These are phyloP conservation scores for Lactarius evosmus DNA, from an alignment of 768 basidiomycete species.

Conservation along the genomic window DNA sequence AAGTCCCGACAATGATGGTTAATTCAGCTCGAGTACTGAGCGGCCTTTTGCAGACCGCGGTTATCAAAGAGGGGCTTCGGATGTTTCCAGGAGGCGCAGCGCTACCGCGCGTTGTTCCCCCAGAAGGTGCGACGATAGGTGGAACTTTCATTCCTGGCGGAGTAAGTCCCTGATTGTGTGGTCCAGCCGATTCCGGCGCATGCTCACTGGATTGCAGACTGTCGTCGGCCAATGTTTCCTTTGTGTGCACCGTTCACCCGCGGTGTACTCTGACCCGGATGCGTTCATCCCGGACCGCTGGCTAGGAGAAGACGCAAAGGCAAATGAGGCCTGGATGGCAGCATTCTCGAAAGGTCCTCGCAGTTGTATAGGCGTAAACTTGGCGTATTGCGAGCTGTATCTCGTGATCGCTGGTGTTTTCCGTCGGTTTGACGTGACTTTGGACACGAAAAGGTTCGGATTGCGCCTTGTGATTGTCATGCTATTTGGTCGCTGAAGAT, in stretches of 20 bases:
- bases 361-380: background rate
- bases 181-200: background rate
- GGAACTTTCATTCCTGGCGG: background rate
- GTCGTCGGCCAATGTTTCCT: background rate
- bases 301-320: too few relatives aligned
- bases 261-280: background rate
- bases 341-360: background rate
- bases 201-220: background rate
- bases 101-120: slow-evolving; percentile 21
- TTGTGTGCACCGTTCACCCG: background rate
- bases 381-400: background rate
- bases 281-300: too few relatives aligned
- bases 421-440: slow-evolving; percentile 1
- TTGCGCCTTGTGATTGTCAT: too few relatives aligned
- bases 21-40: background rate
- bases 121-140: background rate
- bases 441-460: background rate
- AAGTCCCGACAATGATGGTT: background rate
- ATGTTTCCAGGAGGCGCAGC: background rate
- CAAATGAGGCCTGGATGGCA: too few relatives aligned
- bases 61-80: background rate
- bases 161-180: background rate
- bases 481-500: too few relatives aligned
- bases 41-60: too few relatives aligned
- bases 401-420: background rate